These are phyloP conservation scores for Myxozyma geophila DNA, from an alignment of 805 yeast genomes.

Conservation along the genomic window DNA sequence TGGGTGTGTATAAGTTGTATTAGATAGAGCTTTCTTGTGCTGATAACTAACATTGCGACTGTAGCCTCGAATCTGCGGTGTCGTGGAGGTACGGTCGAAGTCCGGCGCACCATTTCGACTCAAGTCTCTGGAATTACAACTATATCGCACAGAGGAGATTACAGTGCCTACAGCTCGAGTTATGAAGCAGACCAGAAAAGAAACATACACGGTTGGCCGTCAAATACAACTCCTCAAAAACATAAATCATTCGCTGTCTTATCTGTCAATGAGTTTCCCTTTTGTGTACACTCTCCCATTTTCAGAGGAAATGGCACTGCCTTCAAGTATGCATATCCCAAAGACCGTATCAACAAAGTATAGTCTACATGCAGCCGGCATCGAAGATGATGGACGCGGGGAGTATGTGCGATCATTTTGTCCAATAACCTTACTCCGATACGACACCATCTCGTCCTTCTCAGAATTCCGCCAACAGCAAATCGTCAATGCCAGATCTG, in stretches of 20 bases:
- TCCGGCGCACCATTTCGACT: slow-evolving; percentile 40
- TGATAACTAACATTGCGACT: neutral
- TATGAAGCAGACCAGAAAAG: slow-evolving; percentile 41
- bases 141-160: slow-evolving; percentile 48
- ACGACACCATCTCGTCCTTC: slow-evolving; percentile 49
- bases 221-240: slow-evolving; percentile 40
- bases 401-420: slow-evolving; percentile 4
- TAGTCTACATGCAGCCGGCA: slow-evolving; percentile 44
- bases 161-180: slow-evolving; percentile 22
- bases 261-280: slow-evolving; percentile 47
- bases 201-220: slow-evolving; percentile 47
- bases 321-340: slow-evolving; percentile 43
- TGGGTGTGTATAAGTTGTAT: slow-evolving; percentile 37
- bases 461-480: slow-evolving; percentile 45
- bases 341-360: slow-evolving; percentile 40
- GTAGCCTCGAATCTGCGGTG: slow-evolving; percentile 48
- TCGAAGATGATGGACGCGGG: neutral
- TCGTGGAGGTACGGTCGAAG: slow-evolving; percentile 46
- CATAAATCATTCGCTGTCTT: slow-evolving; percentile 25
- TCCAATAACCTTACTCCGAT: slow-evolving; percentile 47
- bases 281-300: slow-evolving; percentile 44
- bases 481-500: slow-evolving; percentile 37
- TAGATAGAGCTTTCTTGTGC: neutral
- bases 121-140: slow-evolving; percentile 44
- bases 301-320: slow-evolving; percentile 44